Conservation (phyloP, 1,284 basidiomycete genomes). For the Wolfiporia cocos region DNA sequence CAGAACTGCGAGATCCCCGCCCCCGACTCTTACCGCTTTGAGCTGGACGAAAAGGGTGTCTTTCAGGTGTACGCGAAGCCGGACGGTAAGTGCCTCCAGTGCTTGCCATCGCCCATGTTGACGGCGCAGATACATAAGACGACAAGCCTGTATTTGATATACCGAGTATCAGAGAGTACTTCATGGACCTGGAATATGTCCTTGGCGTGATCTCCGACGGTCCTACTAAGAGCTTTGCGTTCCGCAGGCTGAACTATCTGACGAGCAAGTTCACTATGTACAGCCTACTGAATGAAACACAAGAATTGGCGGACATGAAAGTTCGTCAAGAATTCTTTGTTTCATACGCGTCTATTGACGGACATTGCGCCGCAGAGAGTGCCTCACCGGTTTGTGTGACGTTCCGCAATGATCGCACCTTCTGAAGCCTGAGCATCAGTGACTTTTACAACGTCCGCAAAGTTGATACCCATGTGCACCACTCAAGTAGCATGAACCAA, state of each 20-base stretch:
- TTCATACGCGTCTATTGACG: conserved; percentile 5
- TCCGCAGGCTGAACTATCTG: conserved; percentile 88
- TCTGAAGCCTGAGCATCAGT: conserved; percentile 33
- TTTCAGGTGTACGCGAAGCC: conserved; percentile 69
- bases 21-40: conserved; percentile 48
- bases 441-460: conserved; percentile 99
- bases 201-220: conserved; percentile 87
- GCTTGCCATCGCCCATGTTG: neutral
- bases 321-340: conserved; percentile 34
- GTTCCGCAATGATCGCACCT: too few relatives aligned
- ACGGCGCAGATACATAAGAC: conserved; percentile 1
- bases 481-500: conserved; percentile 99
- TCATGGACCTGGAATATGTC: conserved; percentile 91
- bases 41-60: conserved; percentile 81
- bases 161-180: conserved; percentile 91
- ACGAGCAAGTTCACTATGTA: conserved; percentile 97
- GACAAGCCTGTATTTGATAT: conserved; percentile 69
- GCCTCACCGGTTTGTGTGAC: conserved; percentile 53
- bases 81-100: conserved; percentile 27
- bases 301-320: conserved; percentile 97
- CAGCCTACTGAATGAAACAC: conserved; percentile 87
- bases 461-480: conserved; percentile 98
- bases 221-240: conserved; percentile 95
- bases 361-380: conserved; percentile 41
- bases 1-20: conserved; percentile 69